A percentile compares a stretch with the other conserved stretches of the same genome.
Conservation (phyloP, 2,329 filamentous ascomycete species). For the Rachicladosporium sp. region DNA sequence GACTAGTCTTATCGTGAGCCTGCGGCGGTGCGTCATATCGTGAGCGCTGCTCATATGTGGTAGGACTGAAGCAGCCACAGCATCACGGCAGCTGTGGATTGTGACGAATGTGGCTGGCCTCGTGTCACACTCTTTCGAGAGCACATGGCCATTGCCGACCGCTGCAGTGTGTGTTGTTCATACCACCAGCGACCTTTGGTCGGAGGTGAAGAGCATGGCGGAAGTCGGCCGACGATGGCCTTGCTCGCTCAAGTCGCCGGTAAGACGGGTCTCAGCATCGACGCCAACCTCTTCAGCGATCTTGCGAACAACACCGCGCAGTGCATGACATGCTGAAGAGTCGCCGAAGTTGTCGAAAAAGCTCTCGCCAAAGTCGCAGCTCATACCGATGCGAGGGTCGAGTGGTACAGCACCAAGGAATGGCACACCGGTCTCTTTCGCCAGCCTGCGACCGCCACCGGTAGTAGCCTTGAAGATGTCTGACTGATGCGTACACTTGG, state of each 20-base stretch:
- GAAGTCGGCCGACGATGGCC: too few relatives aligned
- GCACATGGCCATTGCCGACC: too few relatives aligned
- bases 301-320: constrained; percentile 66
- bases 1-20: too few relatives aligned
- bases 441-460: constrained; percentile 68
- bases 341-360: constrained; percentile 92
- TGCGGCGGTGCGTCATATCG: too few relatives aligned
- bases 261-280: constrained; percentile 16
- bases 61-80: too few relatives aligned
- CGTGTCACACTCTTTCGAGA: too few relatives aligned
- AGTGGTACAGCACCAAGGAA: constrained; percentile 84
- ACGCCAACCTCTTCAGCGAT: constrained; percentile 34
- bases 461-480: constrained; percentile 89
- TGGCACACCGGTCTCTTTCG: constrained; percentile 74
- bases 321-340: constrained; percentile 74
- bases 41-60: too few relatives aligned
- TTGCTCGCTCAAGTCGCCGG: constrained; percentile 1
- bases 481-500: constrained; percentile 66
- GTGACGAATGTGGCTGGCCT: too few relatives aligned
- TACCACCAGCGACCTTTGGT: too few relatives aligned
- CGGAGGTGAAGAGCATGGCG: too few relatives aligned
- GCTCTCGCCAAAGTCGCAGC: constrained; percentile 93
- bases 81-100: too few relatives aligned
- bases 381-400: constrained; percentile 89
- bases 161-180: too few relatives aligned